These are phyloP conservation scores for Tolypocladium amazonense DNA, from an alignment of 2,329 filamentous ascomycete genomes.

Conservation along the genomic window DNA sequence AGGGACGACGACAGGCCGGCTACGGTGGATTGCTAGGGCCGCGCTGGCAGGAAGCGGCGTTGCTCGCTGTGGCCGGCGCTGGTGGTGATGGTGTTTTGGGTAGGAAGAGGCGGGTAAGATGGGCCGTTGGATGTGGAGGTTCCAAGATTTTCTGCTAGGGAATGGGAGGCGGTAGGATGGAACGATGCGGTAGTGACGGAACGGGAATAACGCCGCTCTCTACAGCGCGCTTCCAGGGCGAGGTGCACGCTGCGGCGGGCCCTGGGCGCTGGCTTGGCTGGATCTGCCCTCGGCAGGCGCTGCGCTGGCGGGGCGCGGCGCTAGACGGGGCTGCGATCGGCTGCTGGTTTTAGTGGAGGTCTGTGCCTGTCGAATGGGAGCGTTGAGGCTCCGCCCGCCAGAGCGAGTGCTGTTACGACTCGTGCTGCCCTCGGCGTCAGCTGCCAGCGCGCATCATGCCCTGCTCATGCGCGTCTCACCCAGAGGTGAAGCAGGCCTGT, in stretches of 20 bases:
- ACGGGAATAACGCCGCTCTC: constrained; percentile 3
- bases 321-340: background rate
- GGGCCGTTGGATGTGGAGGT: background rate
- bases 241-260: background rate
- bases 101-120: background rate
- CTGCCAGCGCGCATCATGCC: background rate
- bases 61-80: background rate
- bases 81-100: background rate
- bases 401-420: background rate
- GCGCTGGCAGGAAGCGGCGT: background rate
- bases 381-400: too few relatives aligned
- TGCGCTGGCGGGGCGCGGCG: background rate
- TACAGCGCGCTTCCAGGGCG: background rate
- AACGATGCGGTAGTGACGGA: constrained; percentile 10
- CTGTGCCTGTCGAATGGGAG: background rate
- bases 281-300: background rate
- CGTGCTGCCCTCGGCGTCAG: background rate
- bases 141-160: background rate
- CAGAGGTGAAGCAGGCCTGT: background rate
- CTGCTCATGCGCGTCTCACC: background rate
- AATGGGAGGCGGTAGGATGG: background rate
- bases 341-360: background rate
- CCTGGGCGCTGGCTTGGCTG: background rate
- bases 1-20: background rate
- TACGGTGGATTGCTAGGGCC: background rate